Conservation (phyloP, 192 early-diverging fungal species). For the Rhizophagus sp. region DNA sequence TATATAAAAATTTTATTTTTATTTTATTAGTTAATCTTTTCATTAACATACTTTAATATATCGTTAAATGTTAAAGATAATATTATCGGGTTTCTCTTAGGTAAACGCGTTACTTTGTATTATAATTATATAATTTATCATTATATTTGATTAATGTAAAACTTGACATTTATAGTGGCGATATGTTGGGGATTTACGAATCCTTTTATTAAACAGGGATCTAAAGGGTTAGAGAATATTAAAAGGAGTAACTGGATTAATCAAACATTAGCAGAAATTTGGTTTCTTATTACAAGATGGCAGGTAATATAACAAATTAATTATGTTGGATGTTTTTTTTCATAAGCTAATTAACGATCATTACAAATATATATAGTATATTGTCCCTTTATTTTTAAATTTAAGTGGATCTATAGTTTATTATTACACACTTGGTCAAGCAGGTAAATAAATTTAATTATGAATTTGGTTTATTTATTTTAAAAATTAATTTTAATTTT, state of each 20-base stretch:
- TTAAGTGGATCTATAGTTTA: constrained; percentile 90
- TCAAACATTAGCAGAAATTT: constrained; percentile 63
- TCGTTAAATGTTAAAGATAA: too few relatives aligned
- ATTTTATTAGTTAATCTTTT: too few relatives aligned
- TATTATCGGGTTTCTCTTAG: too few relatives aligned
- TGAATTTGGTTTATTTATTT: too few relatives aligned
- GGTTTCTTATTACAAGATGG: constrained; percentile 83
- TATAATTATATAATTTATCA: too few relatives aligned
- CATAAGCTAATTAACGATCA: not conserved
- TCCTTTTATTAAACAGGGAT: constrained; percentile 92
- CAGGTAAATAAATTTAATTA: constrained; percentile 44
- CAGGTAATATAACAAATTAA: constrained; percentile 52
- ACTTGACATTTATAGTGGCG: constrained; percentile 51
- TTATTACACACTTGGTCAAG: constrained; percentile 86
- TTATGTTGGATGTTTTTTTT: not conserved
- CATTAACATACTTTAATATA: too few relatives aligned
- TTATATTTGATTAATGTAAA: too few relatives aligned
- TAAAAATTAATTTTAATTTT: not conserved
- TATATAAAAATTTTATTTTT: too few relatives aligned
- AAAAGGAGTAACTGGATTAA: constrained; percentile 56
- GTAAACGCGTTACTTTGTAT: too few relatives aligned
- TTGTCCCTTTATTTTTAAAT: constrained; percentile 86
- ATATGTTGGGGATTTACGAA: constrained; percentile 97
- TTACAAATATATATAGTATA: constrained; percentile 51
- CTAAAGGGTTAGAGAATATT: constrained; percentile 75